Percentiles rank a stretch among this genome's conserved stretches.
phyloP scores from a whole-genome alignment of 148 eudicot species.

The Camellia japonica region DNA sequence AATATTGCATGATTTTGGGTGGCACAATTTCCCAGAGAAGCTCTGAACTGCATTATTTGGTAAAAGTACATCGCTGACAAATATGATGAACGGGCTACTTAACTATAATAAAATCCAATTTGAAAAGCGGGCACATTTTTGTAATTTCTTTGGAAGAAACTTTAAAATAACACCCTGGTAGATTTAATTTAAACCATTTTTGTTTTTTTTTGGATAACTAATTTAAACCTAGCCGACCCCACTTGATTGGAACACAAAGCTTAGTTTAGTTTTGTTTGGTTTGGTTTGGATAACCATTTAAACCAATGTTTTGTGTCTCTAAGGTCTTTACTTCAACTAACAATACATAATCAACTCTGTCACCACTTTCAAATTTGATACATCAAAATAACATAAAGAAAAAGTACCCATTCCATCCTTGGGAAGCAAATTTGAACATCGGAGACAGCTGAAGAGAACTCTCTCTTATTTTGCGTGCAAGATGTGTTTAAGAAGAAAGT shows the following conservation, averaged over 20 bases:
- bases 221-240: too few species aligned
- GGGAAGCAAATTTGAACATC: too few species aligned
- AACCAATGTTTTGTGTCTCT: neutral
- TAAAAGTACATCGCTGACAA: neutral
- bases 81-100: neutral
- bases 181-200: too few species aligned
- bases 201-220: too few species aligned
- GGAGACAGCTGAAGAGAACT: neutral
- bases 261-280: too few species aligned
- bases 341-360: neutral
- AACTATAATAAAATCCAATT: neutral
- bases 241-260: too few species aligned
- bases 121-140: neutral
- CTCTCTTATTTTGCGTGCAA: neutral
- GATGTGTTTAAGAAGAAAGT: neutral
- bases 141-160: too few species aligned
- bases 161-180: too few species aligned
- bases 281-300: neutral
- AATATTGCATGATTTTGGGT: neutral
- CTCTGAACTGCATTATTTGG: too few species aligned
- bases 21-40: too few species aligned
- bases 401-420: too few species aligned
- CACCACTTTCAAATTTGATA: neutral
- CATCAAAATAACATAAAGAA: too few species aligned
- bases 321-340: neutral